phyloP scores from a whole-genome alignment of 805 yeast species.

The Priceomyces melissophilus region DNA sequence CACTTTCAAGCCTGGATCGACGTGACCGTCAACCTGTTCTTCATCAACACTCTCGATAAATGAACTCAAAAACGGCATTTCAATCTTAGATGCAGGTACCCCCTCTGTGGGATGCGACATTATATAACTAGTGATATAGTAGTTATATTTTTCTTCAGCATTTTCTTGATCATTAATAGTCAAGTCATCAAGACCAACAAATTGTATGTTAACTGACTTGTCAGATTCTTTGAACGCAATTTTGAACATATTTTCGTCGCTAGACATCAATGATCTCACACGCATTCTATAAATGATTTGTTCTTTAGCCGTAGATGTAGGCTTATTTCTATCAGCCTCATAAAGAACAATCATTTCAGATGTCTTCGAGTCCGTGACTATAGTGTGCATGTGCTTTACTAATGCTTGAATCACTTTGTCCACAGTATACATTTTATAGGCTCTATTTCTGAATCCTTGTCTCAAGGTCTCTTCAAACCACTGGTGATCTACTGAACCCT shows the following conservation, averaged over 20 bases:
- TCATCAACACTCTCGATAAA: slow-evolving; percentile 53
- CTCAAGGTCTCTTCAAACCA: slow-evolving; percentile 94
- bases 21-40: slow-evolving; percentile 58
- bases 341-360: slow-evolving; percentile 77
- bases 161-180: slow-evolving; percentile 69
- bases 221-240: slow-evolving; percentile 61
- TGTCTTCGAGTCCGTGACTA: slow-evolving; percentile 74
- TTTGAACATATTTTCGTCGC: slow-evolving; percentile 91
- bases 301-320: slow-evolving; percentile 70
- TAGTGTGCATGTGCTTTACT: slow-evolving; percentile 79
- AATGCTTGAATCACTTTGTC: slow-evolving; percentile 80
- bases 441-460: slow-evolving; percentile 91
- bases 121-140: slow-evolving; percentile 86
- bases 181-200: slow-evolving; percentile 82
- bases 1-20: slow-evolving; percentile 70
- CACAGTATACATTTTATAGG: slow-evolving; percentile 87
- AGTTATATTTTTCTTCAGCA: slow-evolving; percentile 83
- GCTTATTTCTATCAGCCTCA: slow-evolving; percentile 71
- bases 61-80: slow-evolving; percentile 72
- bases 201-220: slow-evolving; percentile 64
- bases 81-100: slow-evolving; percentile 69
- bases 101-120: slow-evolving; percentile 98
- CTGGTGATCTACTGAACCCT: slow-evolving; percentile 88
- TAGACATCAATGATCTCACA: slow-evolving; percentile 71
- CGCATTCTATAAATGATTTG: slow-evolving; percentile 90